Conservation (phyloP, 129 eudicot species). For the Lactuca saligna region DNA sequence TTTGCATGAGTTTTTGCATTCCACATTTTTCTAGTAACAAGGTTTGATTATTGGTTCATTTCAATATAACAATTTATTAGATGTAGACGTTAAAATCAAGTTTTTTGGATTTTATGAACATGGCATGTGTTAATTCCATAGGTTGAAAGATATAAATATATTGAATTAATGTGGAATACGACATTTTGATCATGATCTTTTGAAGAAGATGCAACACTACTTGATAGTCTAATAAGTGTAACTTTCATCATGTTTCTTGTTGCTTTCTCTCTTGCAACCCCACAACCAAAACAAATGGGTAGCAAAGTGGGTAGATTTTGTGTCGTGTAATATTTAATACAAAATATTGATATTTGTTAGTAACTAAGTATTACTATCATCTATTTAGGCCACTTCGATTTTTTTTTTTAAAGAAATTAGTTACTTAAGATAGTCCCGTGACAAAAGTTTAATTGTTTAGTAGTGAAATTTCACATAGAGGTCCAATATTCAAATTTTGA, state of each 20-base stretch:
- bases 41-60: background rate
- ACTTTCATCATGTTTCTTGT: constrained; percentile 17
- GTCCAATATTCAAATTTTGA: too few species aligned
- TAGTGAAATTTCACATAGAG: too few species aligned
- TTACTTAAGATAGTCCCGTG: too few species aligned
- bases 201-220: constrained; percentile 17
- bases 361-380: background rate
- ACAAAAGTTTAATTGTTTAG: too few species aligned
- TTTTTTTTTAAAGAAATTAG: too few species aligned
- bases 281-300: background rate
- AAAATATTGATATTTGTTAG: too few species aligned
- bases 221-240: background rate
- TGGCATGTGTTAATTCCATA: constrained; percentile 5
- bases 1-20: background rate
- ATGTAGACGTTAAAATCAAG: background rate
- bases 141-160: background rate
- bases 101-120: constrained; percentile 13
- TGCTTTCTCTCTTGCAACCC: constrained; percentile 15
- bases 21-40: background rate
- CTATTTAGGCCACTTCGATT: background rate
- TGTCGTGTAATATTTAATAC: background rate
- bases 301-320: background rate
- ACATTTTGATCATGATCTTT: constrained; percentile 12
- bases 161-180: constrained; percentile 10
- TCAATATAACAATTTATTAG: background rate